phyloP scores from a whole-genome alignment of 495 filamentous ascomycete genomes.

The Penicillium paradoxum region DNA sequence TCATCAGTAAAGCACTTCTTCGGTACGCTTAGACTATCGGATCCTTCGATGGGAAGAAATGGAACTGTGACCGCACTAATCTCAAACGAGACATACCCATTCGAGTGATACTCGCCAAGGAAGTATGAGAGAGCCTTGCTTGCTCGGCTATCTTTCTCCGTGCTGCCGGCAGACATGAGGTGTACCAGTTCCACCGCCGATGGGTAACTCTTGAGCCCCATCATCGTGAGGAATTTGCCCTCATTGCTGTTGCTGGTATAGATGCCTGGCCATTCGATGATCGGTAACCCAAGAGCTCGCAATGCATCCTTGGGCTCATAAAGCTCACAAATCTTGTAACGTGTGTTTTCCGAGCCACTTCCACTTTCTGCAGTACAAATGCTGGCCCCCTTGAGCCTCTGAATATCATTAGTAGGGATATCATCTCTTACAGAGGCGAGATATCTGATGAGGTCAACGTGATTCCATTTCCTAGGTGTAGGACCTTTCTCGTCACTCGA shows the following conservation, averaged over 20 bases:
- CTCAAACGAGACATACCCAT: constrained; percentile 64
- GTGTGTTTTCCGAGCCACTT: constrained; percentile 30
- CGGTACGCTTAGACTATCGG: constrained; percentile 60
- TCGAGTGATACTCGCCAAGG: constrained; percentile 67
- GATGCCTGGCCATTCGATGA: constrained; percentile 80
- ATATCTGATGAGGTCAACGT: constrained; percentile 92
- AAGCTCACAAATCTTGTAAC: constrained; percentile 78
- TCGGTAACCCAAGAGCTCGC: constrained; percentile 61
- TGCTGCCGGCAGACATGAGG: constrained; percentile 60
- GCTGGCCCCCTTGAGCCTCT: constrained; percentile 65
- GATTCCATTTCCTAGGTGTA: constrained; percentile 66
- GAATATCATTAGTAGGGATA: constrained; percentile 79
- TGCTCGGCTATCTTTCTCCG: constrained; percentile 54
- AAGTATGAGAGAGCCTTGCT: constrained; percentile 75
- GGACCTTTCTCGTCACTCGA: constrained; percentile 38
- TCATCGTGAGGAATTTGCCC: constrained; percentile 61
- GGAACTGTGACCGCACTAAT: constrained; percentile 50
- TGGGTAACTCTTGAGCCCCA: constrained; percentile 69
- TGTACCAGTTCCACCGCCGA: constrained; percentile 64
- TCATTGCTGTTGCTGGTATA: constrained; percentile 60
- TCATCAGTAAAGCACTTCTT: constrained; percentile 79
- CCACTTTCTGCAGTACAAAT: constrained; percentile 75
- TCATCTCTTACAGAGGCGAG: constrained; percentile 84
- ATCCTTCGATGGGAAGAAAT: constrained; percentile 69
- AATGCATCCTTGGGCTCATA: constrained; percentile 75